Base-by-base conservation (phyloP, 164 flowering plant species). In the Buxus sempervirens region DNA sequence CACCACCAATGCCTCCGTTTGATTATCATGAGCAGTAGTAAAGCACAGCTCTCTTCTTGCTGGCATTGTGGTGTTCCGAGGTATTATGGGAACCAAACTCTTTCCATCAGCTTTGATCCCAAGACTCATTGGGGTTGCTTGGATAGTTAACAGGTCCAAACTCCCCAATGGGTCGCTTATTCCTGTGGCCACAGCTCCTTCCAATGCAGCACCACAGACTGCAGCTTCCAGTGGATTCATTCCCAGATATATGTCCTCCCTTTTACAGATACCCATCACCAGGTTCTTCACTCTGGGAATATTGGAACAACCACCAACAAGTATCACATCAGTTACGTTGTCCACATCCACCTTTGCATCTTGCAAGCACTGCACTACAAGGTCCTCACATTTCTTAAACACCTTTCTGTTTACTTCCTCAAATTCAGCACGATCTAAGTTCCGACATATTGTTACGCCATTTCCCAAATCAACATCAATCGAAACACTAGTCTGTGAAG, bases 181-280 rank as follows among this genome's bases (percentile, higher is more conserved):
- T 0, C 98, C 98, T 1, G 96, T 90, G 56, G 98, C 91, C 55
- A 94, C 84, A 0, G 96, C 98, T 26, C 97, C 98, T 80, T 90
- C 98, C 55, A 94, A 74, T 1, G 97, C 98, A 7, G 96, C 97
- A 21, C 97, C 98, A 67, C 81, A 59, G 8, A 94, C 98, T 10
- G 90, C 92, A 57, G 96, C 90, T 73, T 94, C 98, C 48, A 88
- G 54, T 12, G 85, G 86, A 67, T 88, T 75, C 78, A 89, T 85
- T 21, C 82, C 91, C 23, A 64, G 5, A 70, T 90, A 91, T 5
- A 85, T 57, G 20, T 79, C 78, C 54, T 68, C 69, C 38, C 57
- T 83, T 55, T 82, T 82, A 56, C 90, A 91, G 3, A 85, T 68
- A 19, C 65, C 66, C 76, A 69, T 70, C n/a, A 90, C 81, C 21